These are phyloP conservation scores for Boletus pseudopeckii DNA, from an alignment of 768 basidiomycete genomes.

Conservation along the genomic window DNA sequence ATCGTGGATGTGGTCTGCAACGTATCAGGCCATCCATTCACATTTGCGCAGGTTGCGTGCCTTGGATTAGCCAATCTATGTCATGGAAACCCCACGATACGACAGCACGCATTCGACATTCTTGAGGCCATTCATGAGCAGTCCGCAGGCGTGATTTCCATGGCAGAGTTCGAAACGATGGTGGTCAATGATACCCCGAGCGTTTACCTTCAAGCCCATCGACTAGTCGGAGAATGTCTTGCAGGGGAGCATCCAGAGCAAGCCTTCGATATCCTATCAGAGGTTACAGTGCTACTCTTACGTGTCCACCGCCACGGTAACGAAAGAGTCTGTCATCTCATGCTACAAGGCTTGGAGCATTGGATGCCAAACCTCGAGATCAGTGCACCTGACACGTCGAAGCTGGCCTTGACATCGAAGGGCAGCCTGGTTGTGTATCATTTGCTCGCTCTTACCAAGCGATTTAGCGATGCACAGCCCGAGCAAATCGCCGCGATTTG, in stretches of 20 bases:
- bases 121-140: conserved; percentile 71
- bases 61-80: conserved; percentile 84
- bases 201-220: conserved; percentile 79
- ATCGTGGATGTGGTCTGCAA: conserved; percentile 67
- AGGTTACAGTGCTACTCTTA: conserved; percentile 72
- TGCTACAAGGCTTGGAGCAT: conserved; percentile 76
- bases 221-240: conserved; percentile 70
- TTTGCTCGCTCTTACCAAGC: conserved; percentile 76
- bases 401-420: conserved; percentile 33
- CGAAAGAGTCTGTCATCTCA: conserved; percentile 49
- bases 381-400: conserved; percentile 44
- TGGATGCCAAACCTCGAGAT: conserved; percentile 76
- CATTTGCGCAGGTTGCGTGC: conserved; percentile 71
- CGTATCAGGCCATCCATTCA: conserved; percentile 52
- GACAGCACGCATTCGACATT: conserved; percentile 75
- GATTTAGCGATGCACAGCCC: conserved; percentile 68
- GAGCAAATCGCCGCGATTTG: conserved; percentile 81
- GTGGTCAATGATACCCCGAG: conserved; percentile 69
- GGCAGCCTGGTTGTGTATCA: conserved; percentile 72
- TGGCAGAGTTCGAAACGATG: conserved; percentile 71
- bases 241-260: conserved; percentile 73
- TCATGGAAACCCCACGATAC: conserved; percentile 59
- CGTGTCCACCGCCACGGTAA: conserved; percentile 52
- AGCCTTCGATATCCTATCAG: conserved; percentile 60
- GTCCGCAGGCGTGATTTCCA: conserved; percentile 59